phyloP scores from a whole-genome alignment of 805 yeast genomes.

The Torulaspora quercuum region DNA sequence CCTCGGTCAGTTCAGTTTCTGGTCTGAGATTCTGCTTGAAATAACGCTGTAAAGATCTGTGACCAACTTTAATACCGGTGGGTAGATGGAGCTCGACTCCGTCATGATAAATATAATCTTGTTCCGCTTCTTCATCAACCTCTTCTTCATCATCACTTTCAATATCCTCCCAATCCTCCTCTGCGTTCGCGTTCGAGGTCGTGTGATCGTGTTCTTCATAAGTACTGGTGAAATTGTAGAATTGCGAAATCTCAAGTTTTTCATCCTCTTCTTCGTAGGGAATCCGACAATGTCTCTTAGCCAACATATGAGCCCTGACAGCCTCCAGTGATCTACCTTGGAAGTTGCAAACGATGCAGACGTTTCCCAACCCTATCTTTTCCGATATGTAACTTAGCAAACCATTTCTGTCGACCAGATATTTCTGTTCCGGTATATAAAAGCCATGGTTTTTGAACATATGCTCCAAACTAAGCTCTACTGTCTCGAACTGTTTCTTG shows the following conservation, averaged over 20 bases:
- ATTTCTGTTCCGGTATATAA: conserved; percentile 80
- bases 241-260: conserved; percentile 82
- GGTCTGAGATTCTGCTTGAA: conserved; percentile 71
- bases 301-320: conserved; percentile 84
- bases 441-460: conserved; percentile 80
- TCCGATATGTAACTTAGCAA: conserved; percentile 77
- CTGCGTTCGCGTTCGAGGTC: conserved; percentile 16
- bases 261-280: conserved; percentile 87
- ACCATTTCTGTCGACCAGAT: conserved; percentile 67
- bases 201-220: conserved; percentile 40
- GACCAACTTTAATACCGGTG: conserved; percentile 80
- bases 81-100: conserved; percentile 79
- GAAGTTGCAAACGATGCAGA: conserved; percentile 78
- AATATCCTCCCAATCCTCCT: conserved; percentile 39
- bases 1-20: conserved; percentile 58
- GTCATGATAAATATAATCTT: conserved; percentile 48
- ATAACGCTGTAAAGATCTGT: conserved; percentile 75
- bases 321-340: conserved; percentile 85
- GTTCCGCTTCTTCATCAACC: conserved; percentile 33
- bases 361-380: conserved; percentile 86
- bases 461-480: conserved; percentile 53
- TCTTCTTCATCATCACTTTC: conserved; percentile 35
- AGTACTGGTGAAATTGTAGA: conserved; percentile 81
- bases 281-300: conserved; percentile 82
- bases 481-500: conserved; percentile 46